Conservation (phyloP, 2,329 filamentous ascomycete species). For the Pseudogymnoascus sp. region DNA sequence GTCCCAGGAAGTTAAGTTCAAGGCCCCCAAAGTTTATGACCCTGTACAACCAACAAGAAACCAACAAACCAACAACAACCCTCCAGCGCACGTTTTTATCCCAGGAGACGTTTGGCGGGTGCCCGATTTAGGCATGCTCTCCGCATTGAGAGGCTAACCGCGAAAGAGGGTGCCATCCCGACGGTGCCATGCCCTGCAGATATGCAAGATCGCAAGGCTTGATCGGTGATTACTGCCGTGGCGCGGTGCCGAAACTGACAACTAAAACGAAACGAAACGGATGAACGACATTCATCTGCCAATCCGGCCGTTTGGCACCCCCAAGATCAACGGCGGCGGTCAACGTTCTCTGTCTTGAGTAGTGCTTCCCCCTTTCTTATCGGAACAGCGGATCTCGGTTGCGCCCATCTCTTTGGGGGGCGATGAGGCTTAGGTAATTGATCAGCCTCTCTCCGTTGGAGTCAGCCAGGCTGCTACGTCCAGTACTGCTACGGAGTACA, state of each 20-base stretch:
- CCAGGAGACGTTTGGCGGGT: background rate
- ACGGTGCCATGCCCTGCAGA: background rate
- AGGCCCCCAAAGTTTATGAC: background rate
- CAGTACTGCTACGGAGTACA: background rate
- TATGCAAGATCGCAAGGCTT: background rate
- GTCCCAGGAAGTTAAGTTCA: background rate
- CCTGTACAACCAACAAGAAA: background rate
- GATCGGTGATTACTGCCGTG: background rate
- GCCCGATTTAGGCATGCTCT: too few species aligned
- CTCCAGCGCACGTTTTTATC: background rate
- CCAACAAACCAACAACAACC: background rate
- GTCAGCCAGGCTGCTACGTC: background rate
- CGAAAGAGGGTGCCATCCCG: background rate
- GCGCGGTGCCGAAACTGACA: background rate
- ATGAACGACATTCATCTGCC: background rate
- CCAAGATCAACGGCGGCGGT: background rate
- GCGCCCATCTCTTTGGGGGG: background rate
- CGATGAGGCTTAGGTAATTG: background rate
- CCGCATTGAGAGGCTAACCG: background rate
- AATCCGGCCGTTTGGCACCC: background rate
- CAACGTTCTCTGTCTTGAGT: background rate
- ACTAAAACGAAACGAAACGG: background rate
- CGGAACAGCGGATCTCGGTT: background rate
- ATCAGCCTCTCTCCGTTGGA: background rate
- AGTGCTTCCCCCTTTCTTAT: background rate